Base-by-base conservation (phyloP, 1,284 basidiomycete species). In the Cryptococcus wingfieldii region DNA sequence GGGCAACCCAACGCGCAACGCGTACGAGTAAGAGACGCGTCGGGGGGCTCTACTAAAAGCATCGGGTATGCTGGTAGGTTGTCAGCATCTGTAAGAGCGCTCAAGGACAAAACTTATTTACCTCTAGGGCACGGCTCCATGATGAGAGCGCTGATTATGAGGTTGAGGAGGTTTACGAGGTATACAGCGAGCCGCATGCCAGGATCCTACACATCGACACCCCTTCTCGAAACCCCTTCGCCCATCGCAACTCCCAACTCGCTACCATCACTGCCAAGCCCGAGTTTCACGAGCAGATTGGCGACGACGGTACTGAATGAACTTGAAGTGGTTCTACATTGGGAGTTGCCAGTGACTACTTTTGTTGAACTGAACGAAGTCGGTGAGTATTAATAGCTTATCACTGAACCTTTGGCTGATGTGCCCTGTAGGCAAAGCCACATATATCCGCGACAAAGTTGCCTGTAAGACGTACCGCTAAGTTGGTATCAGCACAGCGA, bases 301-400 rank as follows among this genome's bases (percentile, higher is more conserved):
- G 39, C 44, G 9, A 38, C 9, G n/a, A 16, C 13, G 12, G 16
- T 73, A 8, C 53, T 63, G 34, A 56, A 51, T 39, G 71, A 74
- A 50, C 65, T 72, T 44, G 66, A 68, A 19, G 61, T 61, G 37
- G 42, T 70, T 1, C 54, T 77, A 0, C 61, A 60, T 34, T 76
- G 70, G 71, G 67, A 72, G 42, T 53, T 77, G 34, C 69, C 67
- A 8, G 57, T 77, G 18, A 65, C 67, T 5, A 77, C 75, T 5
- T 59, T 72, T 28, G 71, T 77, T 19, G 67, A 75, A 53, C 75
- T 77, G 60, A 77, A 77, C 58, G 75, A 77, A 56, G 69, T 70
- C 44, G 71, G 67, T 68, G 47, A 51, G 65, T 66, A 23, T 1
- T 16, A 8, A 16, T 28, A 10, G 8, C 23, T 19, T 27, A 4